These are phyloP conservation scores for Ceratobasidium sp. DNA, from an alignment of 1,284 basidiomycete species.

Conservation along the genomic window DNA sequence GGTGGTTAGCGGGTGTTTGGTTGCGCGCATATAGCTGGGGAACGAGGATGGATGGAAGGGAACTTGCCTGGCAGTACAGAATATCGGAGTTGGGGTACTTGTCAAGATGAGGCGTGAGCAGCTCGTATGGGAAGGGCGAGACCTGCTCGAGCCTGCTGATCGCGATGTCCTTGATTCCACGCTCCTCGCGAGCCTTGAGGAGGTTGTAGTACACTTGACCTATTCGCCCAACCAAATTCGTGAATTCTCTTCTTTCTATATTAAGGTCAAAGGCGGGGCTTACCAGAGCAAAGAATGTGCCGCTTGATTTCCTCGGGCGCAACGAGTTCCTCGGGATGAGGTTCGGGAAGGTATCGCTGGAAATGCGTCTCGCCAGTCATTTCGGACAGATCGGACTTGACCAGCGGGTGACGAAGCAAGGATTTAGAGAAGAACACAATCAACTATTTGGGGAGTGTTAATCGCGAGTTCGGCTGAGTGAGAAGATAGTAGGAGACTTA, in stretches of 20 bases:
- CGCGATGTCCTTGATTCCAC: slow-evolving; percentile 89
- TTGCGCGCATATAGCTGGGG: not conserved
- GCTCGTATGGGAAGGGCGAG: slow-evolving; percentile 95
- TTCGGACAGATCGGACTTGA: slow-evolving; percentile 87
- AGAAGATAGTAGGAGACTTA: slow-evolving; percentile 54
- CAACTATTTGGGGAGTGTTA: slow-evolving; percentile 59
- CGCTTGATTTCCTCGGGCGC: slow-evolving; percentile 88
- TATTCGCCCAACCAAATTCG: slow-evolving; percentile 48
- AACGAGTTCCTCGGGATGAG: slow-evolving; percentile 76
- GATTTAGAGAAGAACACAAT: slow-evolving; percentile 97
- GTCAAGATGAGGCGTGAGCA: slow-evolving; percentile 89
- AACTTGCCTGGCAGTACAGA: slow-evolving; percentile 81
- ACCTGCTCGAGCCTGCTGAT: slow-evolving; percentile 96
- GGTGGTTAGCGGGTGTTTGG: not conserved
- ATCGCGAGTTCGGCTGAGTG: not conserved
- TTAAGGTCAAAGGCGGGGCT: slow-evolving; percentile 36
- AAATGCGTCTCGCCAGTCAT: slow-evolving; percentile 91
- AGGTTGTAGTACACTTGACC: slow-evolving; percentile 96
- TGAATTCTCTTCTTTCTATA: not conserved
- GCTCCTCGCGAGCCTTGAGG: slow-evolving; percentile 87
- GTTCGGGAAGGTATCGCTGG: slow-evolving; percentile 92
- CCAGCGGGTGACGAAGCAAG: slow-evolving; percentile 91
- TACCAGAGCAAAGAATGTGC: slow-evolving; percentile 89
- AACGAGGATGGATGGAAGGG: not conserved
- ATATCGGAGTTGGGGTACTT: slow-evolving; percentile 94